These are phyloP conservation scores for Quercus wislizeni DNA, from an alignment of 306 rosid genomes.

Conservation along the genomic window DNA sequence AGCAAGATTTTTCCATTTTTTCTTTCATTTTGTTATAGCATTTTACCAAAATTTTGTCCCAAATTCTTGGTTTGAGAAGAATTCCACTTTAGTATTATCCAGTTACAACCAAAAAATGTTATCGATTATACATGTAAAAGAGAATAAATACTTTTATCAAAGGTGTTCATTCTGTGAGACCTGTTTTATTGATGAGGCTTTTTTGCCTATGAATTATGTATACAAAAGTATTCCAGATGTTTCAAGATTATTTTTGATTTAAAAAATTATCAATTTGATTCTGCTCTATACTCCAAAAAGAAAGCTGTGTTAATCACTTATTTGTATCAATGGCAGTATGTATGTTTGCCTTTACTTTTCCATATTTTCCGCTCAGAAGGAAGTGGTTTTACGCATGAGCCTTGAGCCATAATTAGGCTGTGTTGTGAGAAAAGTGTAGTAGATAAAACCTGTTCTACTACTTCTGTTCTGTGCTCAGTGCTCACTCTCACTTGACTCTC, in stretches of 20 bases:
- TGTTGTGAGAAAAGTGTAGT: too few relatives aligned
- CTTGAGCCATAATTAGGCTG: too few relatives aligned
- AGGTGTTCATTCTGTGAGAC: neutral
- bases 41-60: conserved; percentile 30
- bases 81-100: conserved; percentile 2
- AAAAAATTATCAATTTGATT: neutral
- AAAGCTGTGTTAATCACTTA: neutral
- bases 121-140: neutral
- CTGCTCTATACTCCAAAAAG: neutral
- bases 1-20: neutral
- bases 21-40: neutral
- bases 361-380: neutral
- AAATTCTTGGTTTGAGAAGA: conserved; percentile 14
- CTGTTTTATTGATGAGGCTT: neutral
- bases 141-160: neutral
- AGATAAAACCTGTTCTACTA: too few relatives aligned
- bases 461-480: too few relatives aligned
- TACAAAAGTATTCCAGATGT: neutral
- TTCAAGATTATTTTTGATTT: neutral
- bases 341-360: neutral
- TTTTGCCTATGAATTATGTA: neutral
- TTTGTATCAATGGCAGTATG: neutral
- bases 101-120: neutral
- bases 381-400: too few relatives aligned
- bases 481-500: too few relatives aligned